Evolutionary conservation across 768 basidiomycete species (phyloP).

Genomic region (Tulasnella sp.): DNA sequence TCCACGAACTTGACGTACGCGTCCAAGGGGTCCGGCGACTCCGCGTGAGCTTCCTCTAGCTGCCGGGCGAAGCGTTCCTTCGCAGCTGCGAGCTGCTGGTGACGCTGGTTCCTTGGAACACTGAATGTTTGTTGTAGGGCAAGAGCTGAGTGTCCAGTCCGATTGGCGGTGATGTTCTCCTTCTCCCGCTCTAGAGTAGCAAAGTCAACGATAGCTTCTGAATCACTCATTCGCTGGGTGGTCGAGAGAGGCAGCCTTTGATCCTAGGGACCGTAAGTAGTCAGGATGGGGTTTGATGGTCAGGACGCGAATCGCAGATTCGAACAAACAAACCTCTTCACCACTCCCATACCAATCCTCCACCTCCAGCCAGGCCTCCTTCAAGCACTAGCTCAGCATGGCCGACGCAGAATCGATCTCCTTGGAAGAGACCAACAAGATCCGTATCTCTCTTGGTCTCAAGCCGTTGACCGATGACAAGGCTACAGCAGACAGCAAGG

Average conservation of each 20-base stretch:
- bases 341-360: slow-evolving; percentile 1
- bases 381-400: slow-evolving; percentile 22
- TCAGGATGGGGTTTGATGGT: background rate
- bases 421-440: slow-evolving; percentile 93
- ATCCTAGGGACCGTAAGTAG: slow-evolving; percentile 27
- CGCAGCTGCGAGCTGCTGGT: slow-evolving; percentile 44
- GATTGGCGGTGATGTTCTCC: slow-evolving; percentile 47
- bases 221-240: slow-evolving; percentile 49
- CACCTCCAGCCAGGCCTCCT: background rate
- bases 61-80: slow-evolving; percentile 39
- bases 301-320: background rate
- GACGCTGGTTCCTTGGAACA: slow-evolving; percentile 58
- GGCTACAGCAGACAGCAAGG: slow-evolving; percentile 64
- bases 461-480: slow-evolving; percentile 86
- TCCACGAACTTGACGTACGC: slow-evolving; percentile 82
- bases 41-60: slow-evolving; percentile 44
- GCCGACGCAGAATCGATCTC: slow-evolving; percentile 81
- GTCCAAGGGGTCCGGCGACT: slow-evolving; percentile 77
- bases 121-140: slow-evolving; percentile 43
- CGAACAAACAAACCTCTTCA: slow-evolving; percentile 13
- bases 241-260: slow-evolving; percentile 30
- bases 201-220: slow-evolving; percentile 40
- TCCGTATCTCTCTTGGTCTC: slow-evolving; percentile 89
- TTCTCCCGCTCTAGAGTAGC: slow-evolving; percentile 45
- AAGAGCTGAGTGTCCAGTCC: slow-evolving; percentile 44